These are phyloP conservation scores for Claviceps spartinae DNA, from an alignment of 2,329 filamentous ascomycete species.

Conservation along the genomic window DNA sequence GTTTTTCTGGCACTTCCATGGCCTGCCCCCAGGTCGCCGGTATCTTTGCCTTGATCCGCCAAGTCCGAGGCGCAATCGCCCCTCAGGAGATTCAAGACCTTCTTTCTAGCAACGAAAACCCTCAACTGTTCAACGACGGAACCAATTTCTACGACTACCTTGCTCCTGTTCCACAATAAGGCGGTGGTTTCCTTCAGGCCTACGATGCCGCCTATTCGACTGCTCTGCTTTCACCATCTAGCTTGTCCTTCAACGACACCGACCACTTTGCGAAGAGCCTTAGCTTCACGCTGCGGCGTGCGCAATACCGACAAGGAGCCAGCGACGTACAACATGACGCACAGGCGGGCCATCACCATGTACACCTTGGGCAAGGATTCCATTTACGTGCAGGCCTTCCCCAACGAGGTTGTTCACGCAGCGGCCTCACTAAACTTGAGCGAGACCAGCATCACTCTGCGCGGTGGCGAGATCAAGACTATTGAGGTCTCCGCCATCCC, in stretches of 20 bases:
- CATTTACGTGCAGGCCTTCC: slow-evolving; percentile 28
- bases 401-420: slow-evolving; percentile 27
- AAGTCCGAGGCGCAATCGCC: slow-evolving; percentile 36
- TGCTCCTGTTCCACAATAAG: slow-evolving; percentile 46
- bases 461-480: slow-evolving; percentile 1
- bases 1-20: slow-evolving; percentile 48
- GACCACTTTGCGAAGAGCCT: slow-evolving; percentile 35
- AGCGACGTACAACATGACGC: slow-evolving; percentile 37
- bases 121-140: slow-evolving; percentile 34
- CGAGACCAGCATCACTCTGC: slow-evolving; percentile 4
- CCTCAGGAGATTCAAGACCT: slow-evolving; percentile 34
- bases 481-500: slow-evolving; percentile 4
- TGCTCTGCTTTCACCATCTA: slow-evolving; percentile 39
- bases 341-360: slow-evolving; percentile 36
- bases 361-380: slow-evolving; percentile 30
- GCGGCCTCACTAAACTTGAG: slow-evolving; percentile 21
- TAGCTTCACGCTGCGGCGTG: slow-evolving; percentile 42
- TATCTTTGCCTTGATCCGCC: slow-evolving; percentile 38
- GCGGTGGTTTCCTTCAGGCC: slow-evolving; percentile 45
- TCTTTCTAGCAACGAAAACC: slow-evolving; percentile 35
- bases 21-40: slow-evolving; percentile 42
- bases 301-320: slow-evolving; percentile 35
- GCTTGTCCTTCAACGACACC: slow-evolving; percentile 51
- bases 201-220: slow-evolving; percentile 43
- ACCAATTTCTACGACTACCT: slow-evolving; percentile 22